Conservation (phyloP, 176 grass and related monocot species). For the Rhynchospora pubera region DNA sequence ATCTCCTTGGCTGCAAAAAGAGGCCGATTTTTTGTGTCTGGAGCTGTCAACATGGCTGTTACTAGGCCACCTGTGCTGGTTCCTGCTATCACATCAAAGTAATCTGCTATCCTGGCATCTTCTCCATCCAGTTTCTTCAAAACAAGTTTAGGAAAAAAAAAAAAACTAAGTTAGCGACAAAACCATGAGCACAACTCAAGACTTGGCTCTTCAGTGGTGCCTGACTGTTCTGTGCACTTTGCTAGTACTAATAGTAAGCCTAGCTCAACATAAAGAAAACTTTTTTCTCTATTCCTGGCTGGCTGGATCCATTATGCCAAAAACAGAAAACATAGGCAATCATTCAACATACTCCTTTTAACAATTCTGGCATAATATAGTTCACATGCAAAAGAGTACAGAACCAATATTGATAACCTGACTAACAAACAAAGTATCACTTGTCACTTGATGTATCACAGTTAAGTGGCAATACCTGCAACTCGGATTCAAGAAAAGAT, state of each 20-base stretch:
- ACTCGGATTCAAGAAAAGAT: slow-evolving; percentile 68
- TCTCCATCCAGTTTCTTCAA: slow-evolving; percentile 80
- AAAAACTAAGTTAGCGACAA: background rate
- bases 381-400: background rate
- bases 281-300: background rate
- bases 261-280: background rate
- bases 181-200: background rate
- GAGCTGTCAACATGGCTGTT: slow-evolving; percentile 60
- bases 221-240: background rate
- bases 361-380: background rate
- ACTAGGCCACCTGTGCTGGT: slow-evolving; percentile 85
- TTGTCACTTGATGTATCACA: background rate
- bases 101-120: slow-evolving; percentile 69
- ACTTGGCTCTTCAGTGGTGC: background rate
- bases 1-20: slow-evolving; percentile 83
- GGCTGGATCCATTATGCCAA: background rate
- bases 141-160: slow-evolving; percentile 14
- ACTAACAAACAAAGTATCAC: background rate
- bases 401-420: background rate
- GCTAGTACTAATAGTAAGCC: background rate
- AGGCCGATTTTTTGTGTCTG: slow-evolving; percentile 46
- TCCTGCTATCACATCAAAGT: slow-evolving; percentile 77
- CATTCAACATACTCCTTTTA: background rate
- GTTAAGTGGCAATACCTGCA: slow-evolving; percentile 51
- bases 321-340: background rate